Evolutionary conservation across 2,329 filamentous ascomycete species (phyloP).

Genomic region (Trichoderma koningiopsis): DNA sequence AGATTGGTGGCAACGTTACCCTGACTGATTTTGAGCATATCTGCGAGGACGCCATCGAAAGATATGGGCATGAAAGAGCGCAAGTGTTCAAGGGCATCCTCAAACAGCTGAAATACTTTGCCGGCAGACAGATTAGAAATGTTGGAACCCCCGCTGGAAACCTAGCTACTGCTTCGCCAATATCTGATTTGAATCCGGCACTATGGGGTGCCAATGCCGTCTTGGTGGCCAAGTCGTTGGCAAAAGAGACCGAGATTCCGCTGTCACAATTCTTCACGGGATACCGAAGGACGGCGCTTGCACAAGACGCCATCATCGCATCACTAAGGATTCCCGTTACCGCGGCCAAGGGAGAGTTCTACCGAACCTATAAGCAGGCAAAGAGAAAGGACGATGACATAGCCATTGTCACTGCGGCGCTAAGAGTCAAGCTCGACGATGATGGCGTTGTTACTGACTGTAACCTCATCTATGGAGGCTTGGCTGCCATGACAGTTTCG

Average conservation of each 20-base stretch:
- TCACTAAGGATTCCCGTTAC: constrained; percentile 83
- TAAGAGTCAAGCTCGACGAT: constrained; percentile 72
- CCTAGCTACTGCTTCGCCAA: constrained; percentile 89
- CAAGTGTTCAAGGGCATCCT: constrained; percentile 90
- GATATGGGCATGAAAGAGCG: constrained; percentile 70
- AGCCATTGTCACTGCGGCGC: constrained; percentile 88
- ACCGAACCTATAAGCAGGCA: constrained; percentile 91
- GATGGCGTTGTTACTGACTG: constrained; percentile 70
- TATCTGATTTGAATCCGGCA: constrained; percentile 93
- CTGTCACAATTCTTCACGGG: constrained; percentile 93
- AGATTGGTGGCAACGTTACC: constrained; percentile 90
- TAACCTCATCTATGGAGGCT: constrained; percentile 88
- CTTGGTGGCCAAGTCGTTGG: constrained; percentile 76
- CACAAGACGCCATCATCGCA: constrained; percentile 80
- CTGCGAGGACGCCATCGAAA: constrained; percentile 73
- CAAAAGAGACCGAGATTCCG: constrained; percentile 77
- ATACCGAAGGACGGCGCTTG: constrained; percentile 81
- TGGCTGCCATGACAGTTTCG: constrained; percentile 89
- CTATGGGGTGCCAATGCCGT: constrained; percentile 85
- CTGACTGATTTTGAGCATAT: constrained; percentile 89
- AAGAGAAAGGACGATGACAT: constrained; percentile 99
- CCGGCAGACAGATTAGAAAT: constrained; percentile 92
- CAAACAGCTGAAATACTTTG: constrained; percentile 94
- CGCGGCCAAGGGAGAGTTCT: constrained; percentile 74
- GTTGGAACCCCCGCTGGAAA: constrained; percentile 97